A percentile compares a stretch with the other conserved stretches of the same genome.
These are phyloP conservation scores for Blastocystis sp. DNA, from an alignment of 352 stramenopile species.

Conservation along the genomic window DNA sequence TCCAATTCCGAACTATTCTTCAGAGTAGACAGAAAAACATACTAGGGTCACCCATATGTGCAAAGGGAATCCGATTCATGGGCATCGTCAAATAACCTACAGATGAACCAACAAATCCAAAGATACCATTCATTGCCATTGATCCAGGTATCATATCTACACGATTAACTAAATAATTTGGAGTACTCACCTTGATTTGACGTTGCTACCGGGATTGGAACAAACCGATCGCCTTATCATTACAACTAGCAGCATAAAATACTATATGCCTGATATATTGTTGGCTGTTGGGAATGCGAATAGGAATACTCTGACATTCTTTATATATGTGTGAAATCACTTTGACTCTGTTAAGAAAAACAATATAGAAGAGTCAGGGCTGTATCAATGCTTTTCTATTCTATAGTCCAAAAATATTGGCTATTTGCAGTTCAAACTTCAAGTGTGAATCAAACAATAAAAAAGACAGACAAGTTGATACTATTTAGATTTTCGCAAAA, in stretches of 20 bases:
- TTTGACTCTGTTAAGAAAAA: neutral
- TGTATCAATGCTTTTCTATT: neutral
- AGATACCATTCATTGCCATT: neutral
- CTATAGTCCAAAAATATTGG: neutral
- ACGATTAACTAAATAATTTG: neutral
- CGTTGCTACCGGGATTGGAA: neutral
- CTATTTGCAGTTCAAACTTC: neutral
- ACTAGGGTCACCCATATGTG: neutral
- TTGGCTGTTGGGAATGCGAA: neutral
- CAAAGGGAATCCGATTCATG: neutral
- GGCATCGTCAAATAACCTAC: neutral
- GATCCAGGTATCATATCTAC: neutral
- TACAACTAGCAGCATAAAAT: neutral
- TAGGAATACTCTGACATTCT: neutral
- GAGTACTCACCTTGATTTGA: neutral
- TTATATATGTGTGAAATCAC: neutral
- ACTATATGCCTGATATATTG: neutral
- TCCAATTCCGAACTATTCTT: neutral
- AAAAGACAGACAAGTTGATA: neutral
- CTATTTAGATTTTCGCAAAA: neutral
- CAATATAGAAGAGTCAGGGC: neutral
- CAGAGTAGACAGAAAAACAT: neutral
- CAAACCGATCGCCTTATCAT: neutral
- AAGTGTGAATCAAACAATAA: neutral
- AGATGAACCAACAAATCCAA: neutral